Conservation (phyloP, 2,329 filamentous ascomycete species). For the Alternaria conjuncta region DNA sequence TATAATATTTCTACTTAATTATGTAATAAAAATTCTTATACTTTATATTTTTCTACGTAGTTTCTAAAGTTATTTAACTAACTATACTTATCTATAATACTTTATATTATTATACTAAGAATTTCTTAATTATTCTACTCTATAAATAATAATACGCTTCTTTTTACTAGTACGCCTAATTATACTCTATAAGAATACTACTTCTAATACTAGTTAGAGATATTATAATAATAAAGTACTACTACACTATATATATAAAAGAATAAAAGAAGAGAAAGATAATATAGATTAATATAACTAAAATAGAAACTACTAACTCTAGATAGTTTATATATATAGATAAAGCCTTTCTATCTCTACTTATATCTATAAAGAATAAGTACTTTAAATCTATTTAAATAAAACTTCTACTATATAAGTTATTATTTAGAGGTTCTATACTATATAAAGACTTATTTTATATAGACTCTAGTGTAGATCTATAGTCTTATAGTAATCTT, state of each 20-base stretch:
- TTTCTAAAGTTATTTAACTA: constrained; percentile 6
- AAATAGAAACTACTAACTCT: background rate
- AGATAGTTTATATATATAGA: background rate
- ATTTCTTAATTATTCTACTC: background rate
- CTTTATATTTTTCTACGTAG: background rate
- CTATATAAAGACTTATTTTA: background rate
- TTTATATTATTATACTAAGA: background rate
- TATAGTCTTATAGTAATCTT: background rate
- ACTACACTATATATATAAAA: background rate
- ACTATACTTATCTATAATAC: background rate
- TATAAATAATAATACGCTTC: background rate
- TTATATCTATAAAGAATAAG: background rate
- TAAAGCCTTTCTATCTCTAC: constrained; percentile 1
- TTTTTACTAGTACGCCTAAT: background rate
- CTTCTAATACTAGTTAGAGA: background rate
- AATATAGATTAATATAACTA: background rate
- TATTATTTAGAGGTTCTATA: background rate
- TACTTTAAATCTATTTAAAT: background rate
- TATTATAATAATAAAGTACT: background rate
- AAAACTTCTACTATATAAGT: background rate
- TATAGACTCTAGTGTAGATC: background rate
- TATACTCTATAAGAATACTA: background rate
- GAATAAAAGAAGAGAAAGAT: background rate
- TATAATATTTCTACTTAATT: background rate
- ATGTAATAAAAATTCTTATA: background rate